Base-by-base conservation (phyloP, 202 grass and related monocot genomes). In the Setaria viridis region DNA sequence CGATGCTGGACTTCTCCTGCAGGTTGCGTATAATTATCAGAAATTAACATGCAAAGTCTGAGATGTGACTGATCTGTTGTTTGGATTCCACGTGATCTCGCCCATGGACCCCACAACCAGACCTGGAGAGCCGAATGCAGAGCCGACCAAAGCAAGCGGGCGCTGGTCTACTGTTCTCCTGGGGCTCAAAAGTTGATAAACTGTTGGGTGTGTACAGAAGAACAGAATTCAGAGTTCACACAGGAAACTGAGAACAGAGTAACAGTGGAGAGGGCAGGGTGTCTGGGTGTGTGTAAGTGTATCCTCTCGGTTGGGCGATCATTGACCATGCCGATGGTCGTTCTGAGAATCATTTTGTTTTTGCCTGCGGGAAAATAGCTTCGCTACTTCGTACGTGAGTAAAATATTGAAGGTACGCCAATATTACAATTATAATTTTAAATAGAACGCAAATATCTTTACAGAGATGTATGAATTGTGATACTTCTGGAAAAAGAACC, bases 101-200 rank as follows among this genome's bases (percentile, higher is more conserved):
- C n/a, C 19, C 3, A 11, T 33, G 53, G 72, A 7, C 49, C 70
- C 39, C 62, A 68, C 13, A 17, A 0, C 29, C 17, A 68, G 65
- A 82, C 50, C 85, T 32, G 20, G 70, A 80, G 46, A 67, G 85
- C 85, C 57, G 62, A 69, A 13, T 47, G 60, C 25, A 67, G 70
- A 53, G 78, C 90, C 87, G 84, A 90, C 84, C 87, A 82, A 73
- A 41, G 82, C 86, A 73, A 32, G 90, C 86, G 74, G 82, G 62
- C 45, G 90, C 86, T 79, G 86, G 62, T 54, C 11, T 33, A 34
- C 66, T 35, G 76, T 75, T 67, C 82, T 9, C 35, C 72, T 55
- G 6, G 25, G 72, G 51, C 32, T 64, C 54, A 20, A 72, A 86
- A 54, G 66, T 60, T 65, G 56, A 72, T 80, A 2, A 14, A 80